Percentiles rank a stretch among this genome's conserved stretches.
Conservation (phyloP, 805 yeast genomes). For the Saccharomycopsis selenospora region DNA sequence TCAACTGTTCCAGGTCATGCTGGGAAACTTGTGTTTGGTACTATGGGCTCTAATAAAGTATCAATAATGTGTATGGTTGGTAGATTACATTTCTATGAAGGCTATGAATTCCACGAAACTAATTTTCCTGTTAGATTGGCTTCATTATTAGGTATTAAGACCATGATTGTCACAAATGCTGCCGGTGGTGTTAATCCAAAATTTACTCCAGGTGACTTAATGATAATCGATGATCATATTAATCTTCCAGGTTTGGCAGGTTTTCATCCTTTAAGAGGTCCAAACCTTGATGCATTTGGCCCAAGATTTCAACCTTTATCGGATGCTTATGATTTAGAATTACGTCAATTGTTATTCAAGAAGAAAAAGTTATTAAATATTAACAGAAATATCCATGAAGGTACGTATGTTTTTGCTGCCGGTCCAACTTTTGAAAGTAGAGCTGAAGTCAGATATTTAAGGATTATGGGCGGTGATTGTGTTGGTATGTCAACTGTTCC, state of each 20-base stretch:
- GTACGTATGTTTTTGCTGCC: constrained; percentile 74
- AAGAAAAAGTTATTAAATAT: constrained; percentile 44
- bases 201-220: constrained; percentile 77
- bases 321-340: constrained; percentile 77
- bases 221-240: constrained; percentile 85
- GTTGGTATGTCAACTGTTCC: constrained; percentile 99
- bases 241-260: constrained; percentile 91
- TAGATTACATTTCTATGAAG: constrained; percentile 87
- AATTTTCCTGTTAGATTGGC: constrained; percentile 83
- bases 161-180: constrained; percentile 85
- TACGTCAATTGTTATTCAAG: constrained; percentile 55
- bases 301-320: constrained; percentile 83
- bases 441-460: constrained; percentile 79
- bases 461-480: constrained; percentile 76
- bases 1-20: constrained; percentile 91
- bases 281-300: constrained; percentile 72
- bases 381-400: constrained; percentile 68
- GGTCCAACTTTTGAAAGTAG: constrained; percentile 94
- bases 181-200: constrained; percentile 78
- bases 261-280: constrained; percentile 78
- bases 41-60: constrained; percentile 55
- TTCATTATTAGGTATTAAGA: constrained; percentile 49
- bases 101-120: constrained; percentile 73
- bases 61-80: constrained; percentile 95
- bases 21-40: constrained; percentile 76